Conservation (phyloP, 306 rosid genomes). For the Elaeagnus macrophylla region DNA sequence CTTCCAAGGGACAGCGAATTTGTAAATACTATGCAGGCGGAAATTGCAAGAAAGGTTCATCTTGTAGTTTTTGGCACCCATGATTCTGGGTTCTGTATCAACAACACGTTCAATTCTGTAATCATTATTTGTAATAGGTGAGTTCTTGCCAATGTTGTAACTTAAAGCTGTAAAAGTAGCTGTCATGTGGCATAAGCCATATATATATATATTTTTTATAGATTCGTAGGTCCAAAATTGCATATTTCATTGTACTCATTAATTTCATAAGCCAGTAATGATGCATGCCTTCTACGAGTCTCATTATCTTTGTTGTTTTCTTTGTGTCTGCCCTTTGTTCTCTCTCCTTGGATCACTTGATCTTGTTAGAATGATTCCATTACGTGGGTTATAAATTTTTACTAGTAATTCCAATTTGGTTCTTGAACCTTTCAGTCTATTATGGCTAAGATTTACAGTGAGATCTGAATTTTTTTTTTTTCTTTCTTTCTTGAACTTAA, state of each 20-base stretch:
- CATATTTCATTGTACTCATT: slow-evolving; percentile 2
- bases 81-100: slow-evolving; percentile 45
- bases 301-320: not conserved
- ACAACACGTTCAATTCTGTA: slow-evolving; percentile 39
- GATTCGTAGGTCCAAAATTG: slow-evolving; percentile 7
- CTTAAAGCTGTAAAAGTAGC: slow-evolving; percentile 44
- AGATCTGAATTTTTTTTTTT: no score
- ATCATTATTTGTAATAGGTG: slow-evolving; percentile 38
- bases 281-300: not conserved
- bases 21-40: slow-evolving; percentile 84
- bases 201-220: slow-evolving; percentile 22
- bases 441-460: no score
- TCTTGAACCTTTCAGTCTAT: no score
- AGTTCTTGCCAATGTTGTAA: slow-evolving; percentile 53
- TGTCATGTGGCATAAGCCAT: slow-evolving; percentile 38
- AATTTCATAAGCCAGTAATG: slow-evolving; percentile 5
- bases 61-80: slow-evolving; percentile 66
- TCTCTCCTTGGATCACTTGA: not conserved
- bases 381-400: no score
- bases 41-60: slow-evolving; percentile 66
- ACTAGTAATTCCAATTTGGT: no score
- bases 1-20: slow-evolving; percentile 69
- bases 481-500: no score
- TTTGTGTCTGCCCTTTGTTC: not conserved
- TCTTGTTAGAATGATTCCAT: no score